Conservation (phyloP, 2,329 filamentous ascomycete genomes). For the Malbranchea zuffiana region DNA sequence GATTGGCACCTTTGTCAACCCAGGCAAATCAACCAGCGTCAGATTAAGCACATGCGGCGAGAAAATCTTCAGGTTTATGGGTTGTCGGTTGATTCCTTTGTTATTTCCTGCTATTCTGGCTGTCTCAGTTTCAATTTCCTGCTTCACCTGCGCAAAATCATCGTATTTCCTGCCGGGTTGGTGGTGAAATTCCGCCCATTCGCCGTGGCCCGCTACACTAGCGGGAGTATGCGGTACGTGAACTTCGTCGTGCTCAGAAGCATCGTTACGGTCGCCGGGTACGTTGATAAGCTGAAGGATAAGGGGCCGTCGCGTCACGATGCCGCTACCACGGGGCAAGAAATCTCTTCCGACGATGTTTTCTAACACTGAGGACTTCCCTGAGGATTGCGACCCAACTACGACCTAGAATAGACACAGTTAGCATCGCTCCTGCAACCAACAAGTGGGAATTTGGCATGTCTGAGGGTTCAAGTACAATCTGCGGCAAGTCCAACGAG, state of each 20-base stretch:
- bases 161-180: slow-evolving; percentile 79
- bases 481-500: slow-evolving; percentile 92
- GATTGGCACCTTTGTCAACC: slow-evolving; percentile 95
- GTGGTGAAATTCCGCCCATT: slow-evolving; percentile 96
- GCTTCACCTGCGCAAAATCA: slow-evolving; percentile 85
- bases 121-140: slow-evolving; percentile 95
- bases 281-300: slow-evolving; percentile 98
- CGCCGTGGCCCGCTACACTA: slow-evolving; percentile 54
- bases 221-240: slow-evolving; percentile 66
- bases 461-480: slow-evolving; percentile 58
- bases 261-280: slow-evolving; percentile 60
- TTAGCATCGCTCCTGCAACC: slow-evolving; percentile 14
- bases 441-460: not conserved
- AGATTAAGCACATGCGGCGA: slow-evolving; percentile 93
- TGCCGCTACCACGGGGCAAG: slow-evolving; percentile 87
- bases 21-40: slow-evolving; percentile 89
- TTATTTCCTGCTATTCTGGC: slow-evolving; percentile 89
- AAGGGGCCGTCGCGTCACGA: slow-evolving; percentile 85
- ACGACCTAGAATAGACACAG: slow-evolving; percentile 58
- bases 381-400: slow-evolving; percentile 94
- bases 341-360: slow-evolving; percentile 98
- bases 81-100: slow-evolving; percentile 94
- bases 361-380: slow-evolving; percentile 96
- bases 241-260: slow-evolving; percentile 52
- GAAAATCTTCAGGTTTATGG: slow-evolving; percentile 98